Evolutionary conservation across 108 stramenopile species (phyloP).

Genomic region (Stephanodiscus triporus): DNA sequence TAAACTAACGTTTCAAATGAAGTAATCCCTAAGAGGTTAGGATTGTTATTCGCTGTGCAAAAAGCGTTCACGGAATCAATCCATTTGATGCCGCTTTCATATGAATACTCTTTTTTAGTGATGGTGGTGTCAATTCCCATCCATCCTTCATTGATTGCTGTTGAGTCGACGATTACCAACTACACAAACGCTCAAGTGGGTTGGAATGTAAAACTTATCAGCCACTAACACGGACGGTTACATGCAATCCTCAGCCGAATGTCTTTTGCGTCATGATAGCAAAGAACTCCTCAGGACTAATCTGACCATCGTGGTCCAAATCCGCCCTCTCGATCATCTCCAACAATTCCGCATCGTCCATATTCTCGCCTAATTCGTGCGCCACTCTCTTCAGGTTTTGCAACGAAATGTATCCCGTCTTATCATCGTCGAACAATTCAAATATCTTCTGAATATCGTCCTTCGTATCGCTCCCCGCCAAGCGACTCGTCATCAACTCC

Average conservation of each 20-base stretch:
- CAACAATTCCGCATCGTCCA: constrained; percentile 95
- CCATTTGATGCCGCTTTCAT: neutral
- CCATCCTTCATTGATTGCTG: neutral
- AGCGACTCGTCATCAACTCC: constrained; percentile 90
- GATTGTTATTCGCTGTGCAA: constrained; percentile 5
- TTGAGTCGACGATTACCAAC: neutral
- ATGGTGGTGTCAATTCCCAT: neutral
- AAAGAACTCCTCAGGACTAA: constrained; percentile 89
- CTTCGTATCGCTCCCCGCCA: constrained; percentile 46
- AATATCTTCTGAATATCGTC: constrained; percentile 89
- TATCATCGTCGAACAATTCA: constrained; percentile 96
- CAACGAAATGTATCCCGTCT: constrained; percentile 94
- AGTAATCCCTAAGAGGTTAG: neutral
- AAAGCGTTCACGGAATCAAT: neutral
- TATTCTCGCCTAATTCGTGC: constrained; percentile 96
- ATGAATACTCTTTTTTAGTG: neutral
- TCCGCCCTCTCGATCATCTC: constrained; percentile 99
- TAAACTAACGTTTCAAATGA: too few relatives aligned
- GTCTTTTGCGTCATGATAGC: constrained; percentile 89
- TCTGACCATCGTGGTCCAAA: constrained; percentile 83
- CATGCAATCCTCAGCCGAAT: constrained; percentile 23
- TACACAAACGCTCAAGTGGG: neutral
- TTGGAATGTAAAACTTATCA: neutral
- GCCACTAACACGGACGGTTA: too few relatives aligned
- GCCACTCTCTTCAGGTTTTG: constrained; percentile 95